Conservation (phyloP, 352 stramenopile genomes). For the Phytopythium ostracodes region DNA sequence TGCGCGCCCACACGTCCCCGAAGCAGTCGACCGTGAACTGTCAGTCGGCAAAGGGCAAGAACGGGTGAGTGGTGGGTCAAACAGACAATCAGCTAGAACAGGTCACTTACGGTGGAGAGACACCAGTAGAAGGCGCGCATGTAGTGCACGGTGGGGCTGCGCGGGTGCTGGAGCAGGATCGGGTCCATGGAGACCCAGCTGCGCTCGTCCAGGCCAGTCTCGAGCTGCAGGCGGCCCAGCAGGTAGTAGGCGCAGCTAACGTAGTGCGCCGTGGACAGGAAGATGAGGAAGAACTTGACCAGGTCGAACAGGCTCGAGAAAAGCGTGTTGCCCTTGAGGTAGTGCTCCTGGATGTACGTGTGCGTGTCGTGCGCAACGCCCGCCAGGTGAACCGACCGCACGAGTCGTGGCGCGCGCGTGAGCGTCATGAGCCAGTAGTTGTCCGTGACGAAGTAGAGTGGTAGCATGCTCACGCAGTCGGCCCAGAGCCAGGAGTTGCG, state of each 20-base stretch:
- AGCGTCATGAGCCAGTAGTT: slow-evolving; percentile 31
- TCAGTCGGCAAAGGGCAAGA: not conserved
- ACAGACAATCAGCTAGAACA: not conserved
- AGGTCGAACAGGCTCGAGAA: slow-evolving; percentile 46
- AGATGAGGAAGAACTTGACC: slow-evolving; percentile 55
- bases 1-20: slow-evolving; percentile 58
- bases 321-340: slow-evolving; percentile 33
- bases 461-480: slow-evolving; percentile 41
- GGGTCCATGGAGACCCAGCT: slow-evolving; percentile 62
- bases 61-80: not conserved
- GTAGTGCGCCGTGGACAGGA: slow-evolving; percentile 51
- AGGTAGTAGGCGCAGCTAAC: slow-evolving; percentile 48
- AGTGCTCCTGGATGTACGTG: slow-evolving; percentile 48
- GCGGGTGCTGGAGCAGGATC: slow-evolving; percentile 46
- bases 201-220: slow-evolving; percentile 21
- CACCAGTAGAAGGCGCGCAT: slow-evolving; percentile 80
- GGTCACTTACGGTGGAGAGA: slow-evolving; percentile 47
- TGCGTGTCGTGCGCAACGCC: slow-evolving; percentile 36
- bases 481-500: slow-evolving; percentile 19
- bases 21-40: slow-evolving; percentile 82
- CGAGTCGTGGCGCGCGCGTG: slow-evolving; percentile 33
- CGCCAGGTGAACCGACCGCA: slow-evolving; percentile 38
- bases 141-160: slow-evolving; percentile 52
- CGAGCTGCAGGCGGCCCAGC: slow-evolving; percentile 33
- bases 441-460: slow-evolving; percentile 28